Evolutionary conservation across 441 rosid genomes (phyloP).

Genomic region (Bruguiera hainesii): DNA sequence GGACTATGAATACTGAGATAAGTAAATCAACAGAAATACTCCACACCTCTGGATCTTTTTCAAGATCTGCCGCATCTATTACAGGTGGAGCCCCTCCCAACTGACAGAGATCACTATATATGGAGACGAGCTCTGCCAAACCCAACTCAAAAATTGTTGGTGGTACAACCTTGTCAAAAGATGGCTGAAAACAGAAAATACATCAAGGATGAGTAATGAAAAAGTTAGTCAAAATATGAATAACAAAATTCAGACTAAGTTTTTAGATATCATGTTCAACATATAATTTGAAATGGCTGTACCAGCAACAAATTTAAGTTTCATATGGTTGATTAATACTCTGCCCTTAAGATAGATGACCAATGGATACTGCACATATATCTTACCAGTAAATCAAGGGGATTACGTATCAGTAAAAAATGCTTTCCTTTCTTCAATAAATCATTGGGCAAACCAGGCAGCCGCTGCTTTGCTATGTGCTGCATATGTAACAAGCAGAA

Average conservation of each 20-base stretch:
- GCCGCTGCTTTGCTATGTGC: conserved; percentile 69
- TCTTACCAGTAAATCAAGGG: conserved; percentile 68
- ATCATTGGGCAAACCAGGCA: conserved; percentile 58
- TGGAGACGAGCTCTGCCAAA: conserved; percentile 61
- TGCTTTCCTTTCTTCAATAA: conserved; percentile 79
- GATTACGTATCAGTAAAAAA: conserved; percentile 71
- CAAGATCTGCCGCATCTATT: conserved; percentile 70
- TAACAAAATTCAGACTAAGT: not conserved
- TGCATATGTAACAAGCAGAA: conserved; percentile 23
- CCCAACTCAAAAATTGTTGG: conserved; percentile 79
- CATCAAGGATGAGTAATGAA: conserved; percentile 8
- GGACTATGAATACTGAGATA: too few species aligned
- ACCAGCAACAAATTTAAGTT: not conserved
- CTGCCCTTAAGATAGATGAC: not conserved
- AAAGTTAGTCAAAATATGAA: conserved; percentile 4
- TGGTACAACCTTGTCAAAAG: conserved; percentile 60
- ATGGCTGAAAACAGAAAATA: conserved; percentile 48
- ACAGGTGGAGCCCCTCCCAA: conserved; percentile 66
- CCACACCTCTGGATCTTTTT: conserved; percentile 73
- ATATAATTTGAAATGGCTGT: not conserved
- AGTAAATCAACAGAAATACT: conserved; percentile 11
- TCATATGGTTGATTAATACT: not conserved
- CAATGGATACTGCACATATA: not conserved
- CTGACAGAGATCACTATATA: conserved; percentile 66
- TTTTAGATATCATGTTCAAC: too few species aligned